phyloP scores from a whole-genome alignment of 2,329 filamentous ascomycete genomes.

The Microdochium paspali region DNA sequence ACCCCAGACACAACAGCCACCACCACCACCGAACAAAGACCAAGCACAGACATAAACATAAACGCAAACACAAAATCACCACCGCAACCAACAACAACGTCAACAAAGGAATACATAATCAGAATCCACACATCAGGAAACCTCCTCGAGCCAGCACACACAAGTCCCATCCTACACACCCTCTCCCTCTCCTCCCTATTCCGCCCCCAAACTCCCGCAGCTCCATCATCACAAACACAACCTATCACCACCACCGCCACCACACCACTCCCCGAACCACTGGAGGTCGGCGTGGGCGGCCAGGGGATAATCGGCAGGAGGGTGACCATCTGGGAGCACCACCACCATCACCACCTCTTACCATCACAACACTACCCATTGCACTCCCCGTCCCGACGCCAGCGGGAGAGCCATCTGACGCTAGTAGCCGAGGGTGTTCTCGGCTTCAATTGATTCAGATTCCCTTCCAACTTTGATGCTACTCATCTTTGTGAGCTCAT shows the following conservation, averaged over 20 bases:
- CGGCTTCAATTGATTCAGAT: constrained; percentile 4
- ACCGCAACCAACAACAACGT: neutral
- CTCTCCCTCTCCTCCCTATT: neutral
- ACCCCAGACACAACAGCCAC: neutral
- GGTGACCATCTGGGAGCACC: constrained; percentile 4
- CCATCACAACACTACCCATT: neutral
- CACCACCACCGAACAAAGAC: neutral
- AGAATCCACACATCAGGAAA: neutral
- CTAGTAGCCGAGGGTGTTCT: constrained; percentile 5
- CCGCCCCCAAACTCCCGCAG: neutral
- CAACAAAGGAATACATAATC: neutral
- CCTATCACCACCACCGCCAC: neutral
- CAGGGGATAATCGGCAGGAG: constrained; percentile 5
- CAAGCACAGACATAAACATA: neutral
- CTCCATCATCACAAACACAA: neutral
- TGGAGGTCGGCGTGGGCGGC: constrained; percentile 6
- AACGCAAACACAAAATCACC: neutral
- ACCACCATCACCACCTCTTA: neutral
- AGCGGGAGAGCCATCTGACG: too few species aligned
- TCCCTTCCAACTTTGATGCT: too few species aligned
- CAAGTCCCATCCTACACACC: neutral
- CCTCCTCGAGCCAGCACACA: neutral
- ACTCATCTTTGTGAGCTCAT: too few species aligned
- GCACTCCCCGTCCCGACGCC: neutral
- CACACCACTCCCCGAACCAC: constrained; percentile 1